Base-by-base conservation (phyloP, 2,329 filamentous ascomycete species). In the Aureobasidium lini region DNA sequence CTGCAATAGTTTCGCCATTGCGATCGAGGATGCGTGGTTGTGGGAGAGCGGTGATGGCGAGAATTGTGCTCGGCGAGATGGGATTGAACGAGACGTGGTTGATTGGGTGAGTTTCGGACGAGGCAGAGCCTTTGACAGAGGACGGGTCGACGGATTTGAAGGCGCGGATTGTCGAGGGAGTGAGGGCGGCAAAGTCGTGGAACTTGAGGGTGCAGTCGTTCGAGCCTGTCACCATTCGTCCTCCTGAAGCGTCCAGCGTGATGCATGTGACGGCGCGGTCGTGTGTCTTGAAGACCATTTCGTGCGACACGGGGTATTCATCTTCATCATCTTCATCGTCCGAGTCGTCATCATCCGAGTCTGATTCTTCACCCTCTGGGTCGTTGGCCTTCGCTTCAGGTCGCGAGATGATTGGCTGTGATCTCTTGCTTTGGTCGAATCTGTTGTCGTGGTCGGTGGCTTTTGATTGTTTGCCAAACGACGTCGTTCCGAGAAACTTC, bases 151-250 rank as follows among this genome's bases (percentile, higher is more conserved):
- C 81, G 8, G 87, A 92, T 69, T 90, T 91, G 80, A 99, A 99
- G 0, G 94, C 90, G 66, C 93, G 88, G 54, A 99, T 82, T 0
- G 94, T 97, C 5, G 91, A 94, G 1, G 92, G 90, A 0, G 93
- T 96, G 87, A 99, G 95, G 48, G 92, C 89, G 2, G 92, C 85
- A 71, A 99, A 95, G 71, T 99, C 93, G 75, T 96, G 91, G 16
- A 99, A 80, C 70, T 96, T 97, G 67, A 97, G 77, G 1, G 85
- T 89, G 72, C 91, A 95, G 73, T 99, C 94, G 62, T 87, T 88
- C 5, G 92, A 96, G 23, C 89, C 92, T n/a, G 90, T 94, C 49
- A 93, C 85, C 70, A 99, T 78, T 66, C 94, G 84, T 48, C 86
- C 87, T 10, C 94, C 94, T 0, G 91, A 85, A 0, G 89, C 86